Conservation (phyloP, 2,329 filamentous ascomycete species). For the Metarhizium sp. region DNA sequence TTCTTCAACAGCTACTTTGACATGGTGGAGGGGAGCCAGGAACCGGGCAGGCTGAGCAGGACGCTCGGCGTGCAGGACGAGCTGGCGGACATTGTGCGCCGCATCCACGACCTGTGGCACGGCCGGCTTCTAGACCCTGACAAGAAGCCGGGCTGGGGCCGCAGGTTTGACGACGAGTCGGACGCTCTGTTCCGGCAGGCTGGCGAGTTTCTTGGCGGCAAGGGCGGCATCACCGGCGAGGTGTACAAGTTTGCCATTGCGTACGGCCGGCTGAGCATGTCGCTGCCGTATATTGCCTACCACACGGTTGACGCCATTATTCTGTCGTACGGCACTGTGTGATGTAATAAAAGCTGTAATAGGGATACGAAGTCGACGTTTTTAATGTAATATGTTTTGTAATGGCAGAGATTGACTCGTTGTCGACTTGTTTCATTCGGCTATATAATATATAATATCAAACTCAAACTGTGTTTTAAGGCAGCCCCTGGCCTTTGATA, state of each 20-base stretch:
- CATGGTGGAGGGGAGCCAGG: conserved; percentile 2
- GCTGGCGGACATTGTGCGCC: neutral
- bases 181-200: conserved; percentile 2
- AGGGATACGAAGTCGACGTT: too few species aligned
- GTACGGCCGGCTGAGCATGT: conserved; percentile 7
- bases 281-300: conserved; percentile 6
- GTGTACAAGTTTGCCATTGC: conserved; percentile 7
- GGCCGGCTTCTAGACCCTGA: neutral
- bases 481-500: too few species aligned
- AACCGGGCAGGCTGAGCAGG: neutral
- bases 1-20: conserved; percentile 5
- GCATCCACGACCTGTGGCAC: conserved; percentile 6
- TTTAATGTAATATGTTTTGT: too few species aligned
- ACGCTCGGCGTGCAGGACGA: conserved; percentile 3
- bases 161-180: conserved; percentile 3
- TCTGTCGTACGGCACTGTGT: neutral
- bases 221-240: conserved; percentile 2
- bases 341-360: too few species aligned
- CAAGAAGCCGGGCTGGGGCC: conserved; percentile 7
- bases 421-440: too few species aligned
- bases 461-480: too few species aligned
- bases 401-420: too few species aligned
- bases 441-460: too few species aligned
- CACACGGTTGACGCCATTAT: conserved; percentile 7
- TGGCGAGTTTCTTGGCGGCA: conserved; percentile 3